Conservation (phyloP, 306 rosid genomes). For the Corylus americana region DNA sequence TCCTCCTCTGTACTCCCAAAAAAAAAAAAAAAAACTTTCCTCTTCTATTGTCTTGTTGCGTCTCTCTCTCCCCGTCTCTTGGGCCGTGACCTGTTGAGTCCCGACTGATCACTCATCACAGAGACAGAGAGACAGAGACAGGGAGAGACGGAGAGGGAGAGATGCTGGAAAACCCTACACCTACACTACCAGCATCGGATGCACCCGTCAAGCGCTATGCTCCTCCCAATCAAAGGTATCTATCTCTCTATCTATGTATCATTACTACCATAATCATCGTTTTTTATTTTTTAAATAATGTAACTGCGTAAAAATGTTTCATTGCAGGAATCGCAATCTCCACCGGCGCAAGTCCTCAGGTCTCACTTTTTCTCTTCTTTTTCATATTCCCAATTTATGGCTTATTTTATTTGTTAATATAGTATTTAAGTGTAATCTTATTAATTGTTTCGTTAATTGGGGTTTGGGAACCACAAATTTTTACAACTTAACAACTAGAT, state of each 20-base stretch:
- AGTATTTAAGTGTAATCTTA: too few species aligned
- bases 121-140: not conserved
- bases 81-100: not conserved
- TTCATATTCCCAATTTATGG: not conserved
- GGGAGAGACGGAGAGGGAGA: constrained; percentile 1
- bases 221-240: constrained; percentile 71
- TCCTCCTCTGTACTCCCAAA: too few species aligned
- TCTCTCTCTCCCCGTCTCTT: not conserved
- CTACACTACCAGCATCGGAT: constrained; percentile 37
- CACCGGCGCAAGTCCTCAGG: constrained; percentile 75
- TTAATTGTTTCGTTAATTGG: too few species aligned
- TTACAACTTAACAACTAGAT: too few species aligned
- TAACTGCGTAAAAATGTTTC: not conserved
- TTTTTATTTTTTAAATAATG: not conserved
- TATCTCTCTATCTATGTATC: not conserved
- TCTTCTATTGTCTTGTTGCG: not conserved
- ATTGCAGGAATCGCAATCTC: constrained; percentile 56
- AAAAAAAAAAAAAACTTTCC: not conserved
- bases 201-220: constrained; percentile 60
- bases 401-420: too few species aligned
- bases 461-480: too few species aligned
- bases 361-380: constrained; percentile 16
- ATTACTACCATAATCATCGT: not conserved
- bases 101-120: not conserved
- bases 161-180: constrained; percentile 55